Base-by-base conservation (phyloP, 495 filamentous ascomycete species). In the Lophiostoma macrostomum region DNA sequence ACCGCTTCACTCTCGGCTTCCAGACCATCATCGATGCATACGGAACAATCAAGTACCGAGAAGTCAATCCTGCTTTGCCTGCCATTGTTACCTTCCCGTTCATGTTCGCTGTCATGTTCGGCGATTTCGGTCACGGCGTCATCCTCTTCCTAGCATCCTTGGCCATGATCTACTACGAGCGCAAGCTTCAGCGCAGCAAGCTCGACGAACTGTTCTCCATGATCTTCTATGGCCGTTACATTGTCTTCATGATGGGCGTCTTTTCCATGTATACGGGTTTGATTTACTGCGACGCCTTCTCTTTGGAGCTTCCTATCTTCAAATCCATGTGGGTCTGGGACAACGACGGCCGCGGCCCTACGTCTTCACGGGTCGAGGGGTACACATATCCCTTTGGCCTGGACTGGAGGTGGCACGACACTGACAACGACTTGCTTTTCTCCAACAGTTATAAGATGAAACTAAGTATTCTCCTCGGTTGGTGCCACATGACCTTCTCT, bases 361-460 rank as follows among this genome's bases (percentile, higher is more conserved):
- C 76, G 14, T 88, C 86, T 30, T 67, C 72, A 20, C 73, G 93
- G 37, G 83, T 83, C 42, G 75, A 76, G 42, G 73, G 73, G 31
- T 91, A 95, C 68, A 82, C 87, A 32, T 99, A 95, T 71, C 91
- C 94, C 7, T 93, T 98, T 68, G 93, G 93, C 55, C 73, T 98
- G 53, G 93, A 99, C 67, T 97, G 90, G 91, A 82, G 81, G 54
- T 99, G 93, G 93, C 93, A 97, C 66, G 89, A 84, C 53, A 83
- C 90, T 5, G 91, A 95, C 47, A 99, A 99, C 67, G 84, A 90
- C 46, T 73, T 99, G 24, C 76, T 97, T 19, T 99, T 97, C 74
- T 81, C 80, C 58, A 97, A 99, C 84, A 91, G 86, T 71, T 90
- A 91, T 80, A 99, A 99, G 82, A 97, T 99, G 93, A 99, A 99